phyloP scores from a whole-genome alignment of 1,284 basidiomycete genomes.

The Leccinum fuscescens region DNA sequence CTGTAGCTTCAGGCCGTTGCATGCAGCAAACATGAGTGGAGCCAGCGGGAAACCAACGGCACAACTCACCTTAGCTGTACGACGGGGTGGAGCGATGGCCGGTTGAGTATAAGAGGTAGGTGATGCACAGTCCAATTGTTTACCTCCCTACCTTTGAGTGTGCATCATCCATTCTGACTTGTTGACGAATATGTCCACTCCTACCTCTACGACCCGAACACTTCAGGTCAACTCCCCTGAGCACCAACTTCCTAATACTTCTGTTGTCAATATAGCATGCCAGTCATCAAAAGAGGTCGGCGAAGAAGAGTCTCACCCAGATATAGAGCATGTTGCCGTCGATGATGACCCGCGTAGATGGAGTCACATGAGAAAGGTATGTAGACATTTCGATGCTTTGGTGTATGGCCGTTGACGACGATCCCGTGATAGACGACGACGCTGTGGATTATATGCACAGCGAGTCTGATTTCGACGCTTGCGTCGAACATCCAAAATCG shows the following conservation, averaged over 20 bases:
- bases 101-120: slow-evolving; percentile 24
- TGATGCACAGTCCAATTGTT: not conserved
- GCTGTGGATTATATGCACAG: slow-evolving; percentile 57
- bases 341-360: slow-evolving; percentile 78
- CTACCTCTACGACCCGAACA: slow-evolving; percentile 1
- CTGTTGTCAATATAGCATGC: slow-evolving; percentile 1
- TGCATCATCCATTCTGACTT: not conserved
- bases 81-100: not conserved
- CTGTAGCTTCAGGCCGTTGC: not conserved
- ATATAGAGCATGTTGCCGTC: slow-evolving; percentile 70
- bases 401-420: not conserved
- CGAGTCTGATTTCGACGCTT: slow-evolving; percentile 68
- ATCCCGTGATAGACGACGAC: slow-evolving; percentile 44
- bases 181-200: slow-evolving; percentile 15
- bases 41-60: not conserved
- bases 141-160: slow-evolving; percentile 4
- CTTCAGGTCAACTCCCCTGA: not conserved
- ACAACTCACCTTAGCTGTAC: not conserved
- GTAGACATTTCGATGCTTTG: slow-evolving; percentile 21
- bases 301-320: slow-evolving; percentile 25
- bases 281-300: slow-evolving; percentile 1
- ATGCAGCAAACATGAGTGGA: slow-evolving; percentile 3
- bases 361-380: slow-evolving; percentile 65
- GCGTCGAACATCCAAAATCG: slow-evolving; percentile 69
- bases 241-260: slow-evolving; percentile 1